Percentiles rank a stretch among this genome's conserved stretches.
phyloP scores from a whole-genome alignment of 371 early-diverging fungal species.

The Ecytonucleospora hepatopenaei region DNA sequence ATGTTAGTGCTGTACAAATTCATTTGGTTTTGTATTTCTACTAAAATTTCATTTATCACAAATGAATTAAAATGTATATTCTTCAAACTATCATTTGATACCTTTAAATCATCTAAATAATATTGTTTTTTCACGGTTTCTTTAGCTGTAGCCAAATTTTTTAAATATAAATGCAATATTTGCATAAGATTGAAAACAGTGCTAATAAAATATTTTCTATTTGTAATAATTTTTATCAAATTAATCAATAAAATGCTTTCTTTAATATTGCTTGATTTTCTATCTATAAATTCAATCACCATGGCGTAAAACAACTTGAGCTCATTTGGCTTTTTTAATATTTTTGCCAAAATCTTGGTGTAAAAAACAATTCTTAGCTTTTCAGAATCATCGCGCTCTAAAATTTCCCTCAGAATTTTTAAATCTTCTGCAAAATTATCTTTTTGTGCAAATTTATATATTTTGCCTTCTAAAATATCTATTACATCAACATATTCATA shows the following conservation, averaged over 20 bases:
- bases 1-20: neutral
- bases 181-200: neutral
- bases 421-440: constrained; percentile 4
- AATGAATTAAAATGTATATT: constrained; percentile 17
- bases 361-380: constrained; percentile 5
- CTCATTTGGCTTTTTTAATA: constrained; percentile 8
- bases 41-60: constrained; percentile 4
- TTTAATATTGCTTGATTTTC: neutral
- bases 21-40: neutral
- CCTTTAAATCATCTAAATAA: constrained; percentile 4
- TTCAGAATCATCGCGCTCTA: constrained; percentile 5
- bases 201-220: constrained; percentile 8
- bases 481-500: too few species aligned
- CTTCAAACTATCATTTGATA: constrained; percentile 6
- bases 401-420: neutral
- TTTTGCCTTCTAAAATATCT: too few species aligned
- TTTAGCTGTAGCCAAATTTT: neutral
- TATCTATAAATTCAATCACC: constrained; percentile 5
- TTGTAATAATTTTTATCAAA: neutral
- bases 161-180: neutral
- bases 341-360: constrained; percentile 1
- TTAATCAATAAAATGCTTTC: constrained; percentile 12
- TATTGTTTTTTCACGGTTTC: neutral
- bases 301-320: constrained; percentile 1
- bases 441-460: neutral